Conservation (phyloP, 2,329 filamentous ascomycete species). For the Lecanicillium sp. region DNA sequence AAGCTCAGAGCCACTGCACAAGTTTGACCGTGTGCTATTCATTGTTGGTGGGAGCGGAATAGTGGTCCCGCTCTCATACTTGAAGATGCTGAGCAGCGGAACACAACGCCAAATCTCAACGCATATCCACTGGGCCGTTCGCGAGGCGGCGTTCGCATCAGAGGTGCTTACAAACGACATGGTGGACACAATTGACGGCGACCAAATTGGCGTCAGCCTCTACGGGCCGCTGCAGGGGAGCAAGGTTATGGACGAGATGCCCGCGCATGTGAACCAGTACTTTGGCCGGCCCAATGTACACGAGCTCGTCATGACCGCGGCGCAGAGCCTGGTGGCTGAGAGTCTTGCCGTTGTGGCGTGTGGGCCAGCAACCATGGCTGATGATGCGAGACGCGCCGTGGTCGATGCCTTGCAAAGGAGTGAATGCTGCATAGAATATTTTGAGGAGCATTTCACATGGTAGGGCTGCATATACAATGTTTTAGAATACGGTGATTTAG, state of each 20-base stretch:
- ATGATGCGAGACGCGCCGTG: conserved; percentile 31
- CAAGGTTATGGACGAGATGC: conserved; percentile 9
- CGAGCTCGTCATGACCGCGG: conserved; percentile 21
- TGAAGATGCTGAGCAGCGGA: conserved; percentile 18
- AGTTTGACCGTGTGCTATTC: conserved; percentile 32
- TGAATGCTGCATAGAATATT: conserved; percentile 27
- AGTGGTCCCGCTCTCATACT: conserved; percentile 32
- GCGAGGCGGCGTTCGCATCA: conserved; percentile 28
- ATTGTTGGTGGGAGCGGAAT: conserved; percentile 38
- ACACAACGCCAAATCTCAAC: background rate
- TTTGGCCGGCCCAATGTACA: conserved; percentile 25
- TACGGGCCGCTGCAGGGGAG: conserved; percentile 23
- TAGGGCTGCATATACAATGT: conserved; percentile 13
- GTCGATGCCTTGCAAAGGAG: conserved; percentile 20
- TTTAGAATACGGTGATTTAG: background rate
- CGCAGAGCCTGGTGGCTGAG: conserved; percentile 12
- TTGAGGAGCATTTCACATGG: conserved; percentile 37
- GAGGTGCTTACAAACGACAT: conserved; percentile 27
- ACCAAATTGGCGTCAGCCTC: conserved; percentile 25
- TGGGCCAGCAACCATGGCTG: conserved; percentile 36
- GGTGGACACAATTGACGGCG: conserved; percentile 16
- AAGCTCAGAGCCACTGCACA: conserved; percentile 27
- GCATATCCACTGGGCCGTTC: conserved; percentile 35
- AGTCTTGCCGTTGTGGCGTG: conserved; percentile 35
- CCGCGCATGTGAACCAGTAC: conserved; percentile 12